Percentiles rank a stretch among this genome's conserved stretches.
phyloP scores from a whole-genome alignment of 2,329 filamentous ascomycete species.

The Zarea fungicola region DNA sequence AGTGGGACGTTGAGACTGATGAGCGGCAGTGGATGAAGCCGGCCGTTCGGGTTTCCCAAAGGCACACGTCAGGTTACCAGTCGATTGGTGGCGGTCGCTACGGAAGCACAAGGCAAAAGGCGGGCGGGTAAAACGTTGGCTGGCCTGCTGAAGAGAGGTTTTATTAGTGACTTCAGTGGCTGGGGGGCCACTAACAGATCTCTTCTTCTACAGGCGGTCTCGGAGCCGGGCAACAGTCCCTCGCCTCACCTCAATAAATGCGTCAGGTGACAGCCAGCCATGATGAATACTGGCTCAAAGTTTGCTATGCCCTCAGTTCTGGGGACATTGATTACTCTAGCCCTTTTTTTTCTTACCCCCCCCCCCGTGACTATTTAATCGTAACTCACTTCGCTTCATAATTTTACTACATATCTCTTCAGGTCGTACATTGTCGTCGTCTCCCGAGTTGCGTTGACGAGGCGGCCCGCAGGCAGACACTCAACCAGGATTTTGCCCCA shows the following conservation, averaged over 20 bases:
- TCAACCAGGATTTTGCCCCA: too few relatives aligned
- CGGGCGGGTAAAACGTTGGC: neutral
- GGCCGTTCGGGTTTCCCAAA: slow-evolving; percentile 3
- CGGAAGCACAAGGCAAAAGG: neutral
- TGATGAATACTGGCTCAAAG: neutral
- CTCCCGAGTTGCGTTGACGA: too few relatives aligned
- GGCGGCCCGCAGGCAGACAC: too few relatives aligned
- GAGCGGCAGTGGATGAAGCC: slow-evolving; percentile 8
- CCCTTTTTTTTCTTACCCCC: too few relatives aligned
- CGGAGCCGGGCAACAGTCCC: too few relatives aligned
- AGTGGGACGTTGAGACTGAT: slow-evolving; percentile 8
- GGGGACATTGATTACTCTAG: too few relatives aligned
- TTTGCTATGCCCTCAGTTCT: too few relatives aligned
- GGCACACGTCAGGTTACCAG: slow-evolving; percentile 9
- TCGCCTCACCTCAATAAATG: neutral
- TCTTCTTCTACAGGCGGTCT: too few relatives aligned
- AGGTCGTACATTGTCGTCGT: too few relatives aligned
- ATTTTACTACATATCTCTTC: too few relatives aligned
- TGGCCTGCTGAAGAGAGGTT: neutral
- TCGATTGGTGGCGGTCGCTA: slow-evolving; percentile 10
- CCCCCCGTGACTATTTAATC: too few relatives aligned
- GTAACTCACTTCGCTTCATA: too few relatives aligned
- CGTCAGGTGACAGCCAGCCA: slow-evolving; percentile 3
- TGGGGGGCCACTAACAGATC: neutral
- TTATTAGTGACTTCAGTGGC: neutral